These are phyloP conservation scores for Fagus sylvatica DNA, from an alignment of 306 rosid genomes.

Conservation along the genomic window DNA sequence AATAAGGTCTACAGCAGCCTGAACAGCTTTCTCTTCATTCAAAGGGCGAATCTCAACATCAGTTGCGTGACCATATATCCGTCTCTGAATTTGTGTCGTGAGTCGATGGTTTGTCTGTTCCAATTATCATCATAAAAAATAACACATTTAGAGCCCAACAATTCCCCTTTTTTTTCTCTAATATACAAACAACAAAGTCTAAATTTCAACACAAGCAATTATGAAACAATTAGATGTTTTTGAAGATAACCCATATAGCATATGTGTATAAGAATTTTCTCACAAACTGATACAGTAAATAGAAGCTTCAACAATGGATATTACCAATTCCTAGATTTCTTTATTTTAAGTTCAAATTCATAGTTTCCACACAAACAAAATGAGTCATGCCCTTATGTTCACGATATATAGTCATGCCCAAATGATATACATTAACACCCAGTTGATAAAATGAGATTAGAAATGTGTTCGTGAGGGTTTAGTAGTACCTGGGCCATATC, in stretches of 20 bases:
- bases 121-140: constrained; percentile 20
- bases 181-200: background rate
- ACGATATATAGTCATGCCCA: background rate
- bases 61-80: constrained; percentile 79
- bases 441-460: constrained; percentile 13
- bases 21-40: constrained; percentile 92
- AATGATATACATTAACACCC: background rate
- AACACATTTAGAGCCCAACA: background rate
- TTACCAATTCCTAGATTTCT: background rate
- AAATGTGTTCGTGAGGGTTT: background rate
- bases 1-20: constrained; percentile 83
- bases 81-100: constrained; percentile 79
- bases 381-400: background rate
- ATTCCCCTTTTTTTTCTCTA: background rate
- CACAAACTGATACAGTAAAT: background rate
- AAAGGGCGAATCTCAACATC: constrained; percentile 86
- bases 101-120: constrained; percentile 70
- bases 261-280: background rate
- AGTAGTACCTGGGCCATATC: constrained; percentile 65
- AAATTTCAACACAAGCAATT: background rate
- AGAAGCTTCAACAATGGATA: background rate
- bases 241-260: background rate
- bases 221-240: background rate
- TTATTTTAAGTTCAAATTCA: background rate
- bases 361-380: background rate